phyloP scores from a whole-genome alignment of 1,139 yeast genomes.

The Zygoascus meyerae region DNA sequence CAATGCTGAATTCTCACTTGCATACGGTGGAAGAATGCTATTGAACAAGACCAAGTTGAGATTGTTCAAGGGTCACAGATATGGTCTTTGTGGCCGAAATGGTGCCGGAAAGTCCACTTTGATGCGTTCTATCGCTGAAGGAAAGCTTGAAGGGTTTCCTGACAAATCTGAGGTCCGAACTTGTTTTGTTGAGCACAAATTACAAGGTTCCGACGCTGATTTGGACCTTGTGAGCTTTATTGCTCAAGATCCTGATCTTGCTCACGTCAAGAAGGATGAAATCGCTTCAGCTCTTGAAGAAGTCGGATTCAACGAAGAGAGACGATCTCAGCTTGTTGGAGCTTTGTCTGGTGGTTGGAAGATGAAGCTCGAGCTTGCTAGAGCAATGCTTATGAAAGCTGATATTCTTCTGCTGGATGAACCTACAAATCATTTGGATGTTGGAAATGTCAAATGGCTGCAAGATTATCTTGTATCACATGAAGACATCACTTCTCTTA shows the following conservation, averaged over 20 bases:
- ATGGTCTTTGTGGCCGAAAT: conserved; percentile 96
- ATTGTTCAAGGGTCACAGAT: conserved; percentile 89
- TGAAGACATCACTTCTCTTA: conserved; percentile 84
- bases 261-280: conserved; percentile 55
- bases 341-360: conserved; percentile 99
- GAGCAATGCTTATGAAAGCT: conserved; percentile 98
- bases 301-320: conserved; percentile 89
- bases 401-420: conserved; percentile 92
- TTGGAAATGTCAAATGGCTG: conserved; percentile 87
- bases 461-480: conserved; percentile 77
- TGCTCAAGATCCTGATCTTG: conserved; percentile 82
- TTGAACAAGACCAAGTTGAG: conserved; percentile 85
- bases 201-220: conserved; percentile 93
- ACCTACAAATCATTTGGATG: conserved; percentile 98
- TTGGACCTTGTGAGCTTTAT: conserved; percentile 83
- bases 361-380: conserved; percentile 95
- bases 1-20: conserved; percentile 89
- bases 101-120: conserved; percentile 98
- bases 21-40: conserved; percentile 96
- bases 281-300: conserved; percentile 68
- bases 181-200: conserved; percentile 94
- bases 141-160: conserved; percentile 97
- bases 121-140: conserved; percentile 95
- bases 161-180: conserved; percentile 81
- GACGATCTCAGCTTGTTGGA: conserved; percentile 86